Conservation (phyloP, 2,329 filamentous ascomycete genomes). For the Phyllosticta citrichinensis region DNA sequence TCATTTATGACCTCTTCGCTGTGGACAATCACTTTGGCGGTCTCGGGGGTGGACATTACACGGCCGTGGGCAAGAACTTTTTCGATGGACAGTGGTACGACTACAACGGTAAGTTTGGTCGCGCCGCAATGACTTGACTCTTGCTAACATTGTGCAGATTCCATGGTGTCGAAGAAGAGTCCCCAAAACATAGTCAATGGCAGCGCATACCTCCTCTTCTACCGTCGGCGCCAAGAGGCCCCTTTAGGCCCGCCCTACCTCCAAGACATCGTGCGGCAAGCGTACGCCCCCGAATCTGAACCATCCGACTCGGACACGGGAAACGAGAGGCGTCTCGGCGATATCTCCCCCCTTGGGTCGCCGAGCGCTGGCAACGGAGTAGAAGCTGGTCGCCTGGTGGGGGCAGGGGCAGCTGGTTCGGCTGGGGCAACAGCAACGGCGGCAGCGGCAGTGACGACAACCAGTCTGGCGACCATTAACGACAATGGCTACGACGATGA, state of each 20-base stretch:
- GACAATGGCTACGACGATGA: neutral
- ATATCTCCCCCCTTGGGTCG: constrained; percentile 81
- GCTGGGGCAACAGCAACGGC: neutral
- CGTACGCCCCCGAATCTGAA: constrained; percentile 41
- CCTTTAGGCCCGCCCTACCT: constrained; percentile 74
- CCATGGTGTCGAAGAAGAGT: constrained; percentile 55
- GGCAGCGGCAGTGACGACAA: neutral
- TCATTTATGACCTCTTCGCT: constrained; percentile 86
- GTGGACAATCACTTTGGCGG: constrained; percentile 95
- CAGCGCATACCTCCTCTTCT: constrained; percentile 89
- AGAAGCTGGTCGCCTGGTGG: constrained; percentile 31
- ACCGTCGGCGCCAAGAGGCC: constrained; percentile 66
- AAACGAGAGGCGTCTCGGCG: constrained; percentile 82
- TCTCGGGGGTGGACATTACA: constrained; percentile 91
- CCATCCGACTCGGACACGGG: constrained; percentile 44
- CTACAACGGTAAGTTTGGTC: constrained; percentile 67
- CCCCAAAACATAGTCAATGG: constrained; percentile 56
- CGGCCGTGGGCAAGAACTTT: constrained; percentile 88
- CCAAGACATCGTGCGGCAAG: constrained; percentile 57
- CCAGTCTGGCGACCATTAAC: neutral
- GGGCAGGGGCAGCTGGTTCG: constrained; percentile 42
- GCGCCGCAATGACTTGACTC: neutral
- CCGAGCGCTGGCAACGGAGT: constrained; percentile 51
- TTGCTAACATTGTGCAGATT: constrained; percentile 53
- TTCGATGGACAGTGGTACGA: constrained; percentile 85